Conservation (phyloP, 2,329 filamentous ascomycete species). For the Oidium heveae region DNA sequence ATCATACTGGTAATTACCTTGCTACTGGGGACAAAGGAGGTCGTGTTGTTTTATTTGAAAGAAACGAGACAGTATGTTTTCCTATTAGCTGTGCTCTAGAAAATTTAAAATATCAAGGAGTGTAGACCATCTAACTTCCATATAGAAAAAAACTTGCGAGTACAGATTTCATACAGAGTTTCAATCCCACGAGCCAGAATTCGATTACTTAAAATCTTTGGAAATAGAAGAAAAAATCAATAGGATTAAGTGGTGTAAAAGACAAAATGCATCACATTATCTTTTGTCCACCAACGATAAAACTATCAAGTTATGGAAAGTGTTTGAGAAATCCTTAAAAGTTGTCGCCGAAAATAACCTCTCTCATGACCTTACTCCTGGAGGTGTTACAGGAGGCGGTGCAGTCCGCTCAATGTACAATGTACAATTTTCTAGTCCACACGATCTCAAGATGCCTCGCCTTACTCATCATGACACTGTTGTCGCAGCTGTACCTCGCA, state of each 20-base stretch:
- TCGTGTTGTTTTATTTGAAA: conserved; percentile 63
- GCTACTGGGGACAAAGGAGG: conserved; percentile 80
- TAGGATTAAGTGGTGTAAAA: conserved; percentile 99
- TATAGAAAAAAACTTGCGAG: conserved; percentile 97
- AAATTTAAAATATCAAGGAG: not conserved
- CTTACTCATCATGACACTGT: conserved; percentile 97
- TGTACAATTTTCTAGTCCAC: conserved; percentile 51
- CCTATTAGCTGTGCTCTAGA: not conserved
- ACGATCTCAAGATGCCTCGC: conserved; percentile 75
- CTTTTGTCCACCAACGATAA: conserved; percentile 97
- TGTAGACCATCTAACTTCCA: not conserved
- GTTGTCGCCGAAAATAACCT: conserved; percentile 98
- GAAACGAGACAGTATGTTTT: conserved; percentile 66
- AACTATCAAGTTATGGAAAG: conserved; percentile 99
- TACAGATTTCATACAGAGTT: conserved; percentile 99
- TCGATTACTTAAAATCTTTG: conserved; percentile 95
- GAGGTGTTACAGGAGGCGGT: conserved; percentile 45
- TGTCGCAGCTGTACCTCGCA: conserved; percentile 80
- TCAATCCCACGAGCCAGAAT: conserved; percentile 97
- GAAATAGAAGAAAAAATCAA: conserved; percentile 99
- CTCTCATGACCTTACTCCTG: conserved; percentile 75
- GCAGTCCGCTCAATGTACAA: conserved; percentile 47
- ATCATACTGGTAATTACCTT: conserved; percentile 72
- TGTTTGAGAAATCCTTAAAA: conserved; percentile 97
- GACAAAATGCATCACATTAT: conserved; percentile 96